Conservation (phyloP, 805 yeast genomes). For the Schizosaccharomyces japonicus region DNA sequence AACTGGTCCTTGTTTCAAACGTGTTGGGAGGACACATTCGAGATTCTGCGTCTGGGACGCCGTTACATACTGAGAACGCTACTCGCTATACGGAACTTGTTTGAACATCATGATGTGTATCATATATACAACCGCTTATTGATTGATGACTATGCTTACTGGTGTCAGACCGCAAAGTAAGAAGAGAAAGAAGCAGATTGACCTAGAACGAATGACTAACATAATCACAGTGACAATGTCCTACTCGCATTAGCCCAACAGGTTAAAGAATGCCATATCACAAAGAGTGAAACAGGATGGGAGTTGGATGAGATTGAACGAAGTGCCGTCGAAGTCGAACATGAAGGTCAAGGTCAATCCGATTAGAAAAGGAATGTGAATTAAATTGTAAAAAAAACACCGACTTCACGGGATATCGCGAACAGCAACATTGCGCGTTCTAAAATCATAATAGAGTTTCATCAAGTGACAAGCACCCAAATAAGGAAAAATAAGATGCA, state of each 20-base stretch:
- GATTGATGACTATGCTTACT: slow-evolving; percentile 52
- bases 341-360: background rate
- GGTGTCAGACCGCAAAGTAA: slow-evolving; percentile 32
- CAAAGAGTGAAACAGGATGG: slow-evolving; percentile 12
- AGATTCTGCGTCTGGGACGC: slow-evolving; percentile 43
- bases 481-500: slow-evolving; percentile 23
- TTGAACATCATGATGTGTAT: slow-evolving; percentile 62
- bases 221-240: slow-evolving; percentile 22
- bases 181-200: background rate
- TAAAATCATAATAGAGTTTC: background rate
- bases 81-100: slow-evolving; percentile 41
- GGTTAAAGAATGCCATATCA: slow-evolving; percentile 17
- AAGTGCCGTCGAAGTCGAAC: slow-evolving; percentile 4
- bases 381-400: background rate
- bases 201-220: background rate
- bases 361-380: background rate
- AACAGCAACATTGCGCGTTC: background rate
- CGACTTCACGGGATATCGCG: background rate
- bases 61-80: slow-evolving; percentile 36
- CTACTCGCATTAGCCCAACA: slow-evolving; percentile 46
- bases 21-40: slow-evolving; percentile 57
- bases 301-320: slow-evolving; percentile 12
- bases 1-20: slow-evolving; percentile 33
- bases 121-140: slow-evolving; percentile 61
- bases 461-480: slow-evolving; percentile 13